Conservation (phyloP, 495 filamentous ascomycete genomes). For the Annulohypoxylon bovei region DNA sequence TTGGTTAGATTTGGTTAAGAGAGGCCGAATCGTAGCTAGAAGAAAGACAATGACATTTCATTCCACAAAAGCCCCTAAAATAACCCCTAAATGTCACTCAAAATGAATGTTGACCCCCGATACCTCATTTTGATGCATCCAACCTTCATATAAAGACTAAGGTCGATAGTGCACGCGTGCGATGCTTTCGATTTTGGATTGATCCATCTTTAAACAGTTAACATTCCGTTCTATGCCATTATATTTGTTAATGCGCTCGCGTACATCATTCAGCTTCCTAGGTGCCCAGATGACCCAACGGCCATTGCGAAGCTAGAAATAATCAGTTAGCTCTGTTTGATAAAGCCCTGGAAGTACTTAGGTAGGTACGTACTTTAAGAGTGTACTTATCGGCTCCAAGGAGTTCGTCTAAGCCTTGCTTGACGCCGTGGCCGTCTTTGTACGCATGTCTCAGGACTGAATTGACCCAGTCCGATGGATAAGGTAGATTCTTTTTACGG, state of each 20-base stretch:
- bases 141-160: neutral
- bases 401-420: conserved; percentile 3
- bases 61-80: no score
- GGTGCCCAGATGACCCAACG: conserved; percentile 25
- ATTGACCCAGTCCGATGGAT: conserved; percentile 1
- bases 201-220: conserved; percentile 8
- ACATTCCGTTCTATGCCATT: neutral
- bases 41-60: no score
- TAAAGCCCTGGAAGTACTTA: no score
- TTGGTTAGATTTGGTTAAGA: no score
- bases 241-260: conserved; percentile 9
- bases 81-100: no score
- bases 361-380: conserved; percentile 9
- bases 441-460: conserved; percentile 17
- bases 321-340: neutral
- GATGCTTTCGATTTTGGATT: neutral
- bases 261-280: conserved; percentile 38
- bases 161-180: conserved; percentile 13
- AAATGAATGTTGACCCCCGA: no score
- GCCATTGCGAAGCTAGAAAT: conserved; percentile 11
- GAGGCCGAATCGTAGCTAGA: no score
- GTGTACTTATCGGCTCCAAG: conserved; percentile 2
- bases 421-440: conserved; percentile 7
- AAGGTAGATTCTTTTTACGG: neutral
- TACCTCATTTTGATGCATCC: no score